These are phyloP conservation scores for Sarcodon aspratus DNA, from an alignment of 768 basidiomycete species.

Conservation along the genomic window DNA sequence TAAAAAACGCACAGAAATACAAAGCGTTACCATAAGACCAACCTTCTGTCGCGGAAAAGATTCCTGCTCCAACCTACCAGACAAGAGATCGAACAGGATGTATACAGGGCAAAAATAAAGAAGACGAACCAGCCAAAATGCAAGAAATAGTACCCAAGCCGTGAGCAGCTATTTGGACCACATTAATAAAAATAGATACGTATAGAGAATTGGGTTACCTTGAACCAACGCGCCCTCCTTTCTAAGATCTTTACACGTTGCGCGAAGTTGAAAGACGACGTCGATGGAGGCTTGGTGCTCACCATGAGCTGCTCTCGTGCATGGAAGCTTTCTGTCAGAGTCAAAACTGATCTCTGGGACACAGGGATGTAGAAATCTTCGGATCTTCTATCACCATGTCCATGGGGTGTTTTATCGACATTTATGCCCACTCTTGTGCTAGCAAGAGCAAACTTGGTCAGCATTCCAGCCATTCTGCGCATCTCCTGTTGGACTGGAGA, in stretches of 20 bases:
- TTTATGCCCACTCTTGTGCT: conserved; percentile 12
- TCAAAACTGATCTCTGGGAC: too few relatives aligned
- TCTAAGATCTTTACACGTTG: conserved; percentile 23
- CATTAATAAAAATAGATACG: neutral
- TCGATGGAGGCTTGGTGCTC: neutral
- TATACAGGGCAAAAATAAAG: neutral
- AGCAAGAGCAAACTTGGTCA: conserved; percentile 40
- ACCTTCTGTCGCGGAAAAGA: conserved; percentile 58
- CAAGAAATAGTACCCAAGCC: conserved; percentile 49
- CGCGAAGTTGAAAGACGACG: conserved; percentile 10
- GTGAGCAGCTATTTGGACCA: conserved; percentile 24
- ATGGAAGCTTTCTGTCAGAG: too few relatives aligned
- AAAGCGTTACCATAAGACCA: conserved; percentile 55
- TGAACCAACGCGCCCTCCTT: conserved; percentile 41
- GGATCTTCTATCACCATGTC: too few relatives aligned
- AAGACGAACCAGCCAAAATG: conserved; percentile 64
- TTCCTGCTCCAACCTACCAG: conserved; percentile 49
- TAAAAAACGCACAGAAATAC: conserved; percentile 53
- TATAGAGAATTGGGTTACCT: conserved; percentile 22
- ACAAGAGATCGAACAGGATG: neutral
- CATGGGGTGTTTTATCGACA: too few relatives aligned
- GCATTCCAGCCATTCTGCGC: conserved; percentile 43
- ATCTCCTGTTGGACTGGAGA: conserved; percentile 16
- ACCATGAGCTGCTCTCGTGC: too few relatives aligned
- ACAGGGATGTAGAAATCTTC: too few relatives aligned